Evolutionary conservation across 1,139 yeast species (phyloP).

Genomic region (Blastobotrys capitulatus): DNA sequence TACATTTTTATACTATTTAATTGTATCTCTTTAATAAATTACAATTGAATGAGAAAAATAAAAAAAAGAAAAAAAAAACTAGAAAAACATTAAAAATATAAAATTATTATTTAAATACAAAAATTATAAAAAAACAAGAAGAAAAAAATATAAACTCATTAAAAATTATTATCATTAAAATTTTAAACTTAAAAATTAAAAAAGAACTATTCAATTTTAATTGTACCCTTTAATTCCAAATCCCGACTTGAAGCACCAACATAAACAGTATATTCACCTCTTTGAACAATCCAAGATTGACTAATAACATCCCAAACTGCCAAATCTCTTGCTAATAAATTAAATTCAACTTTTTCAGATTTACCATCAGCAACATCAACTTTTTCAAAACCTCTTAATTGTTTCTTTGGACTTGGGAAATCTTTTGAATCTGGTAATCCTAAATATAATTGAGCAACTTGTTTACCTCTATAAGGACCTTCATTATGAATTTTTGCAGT

Average conservation of each 20-base stretch:
- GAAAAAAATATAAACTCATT: background rate
- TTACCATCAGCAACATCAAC: constrained; percentile 33
- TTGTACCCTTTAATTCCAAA: constrained; percentile 37
- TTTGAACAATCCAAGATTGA: constrained; percentile 58
- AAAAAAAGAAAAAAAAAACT: background rate
- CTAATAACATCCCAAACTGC: constrained; percentile 54
- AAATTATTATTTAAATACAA: no score
- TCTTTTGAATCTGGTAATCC: constrained; percentile 44
- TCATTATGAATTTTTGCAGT: constrained; percentile 45
- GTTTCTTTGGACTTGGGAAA: constrained; percentile 43
- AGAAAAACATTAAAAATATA: no score
- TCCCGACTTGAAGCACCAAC: constrained; percentile 51
- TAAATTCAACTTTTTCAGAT: constrained; percentile 38
- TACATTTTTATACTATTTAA: no score
- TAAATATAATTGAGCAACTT: constrained; percentile 53
- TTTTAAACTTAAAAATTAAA: background rate
- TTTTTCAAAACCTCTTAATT: constrained; percentile 58
- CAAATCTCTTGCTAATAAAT: constrained; percentile 49
- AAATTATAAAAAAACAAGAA: background rate
- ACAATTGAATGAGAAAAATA: no score
- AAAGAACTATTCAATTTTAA: constrained; percentile 20
- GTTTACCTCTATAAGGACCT: constrained; percentile 49
- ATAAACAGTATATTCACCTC: constrained; percentile 51
- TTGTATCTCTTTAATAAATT: no score
- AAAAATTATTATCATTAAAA: background rate